Percentiles rank a stretch among this genome's conserved stretches.
Evolutionary conservation across 176 grass and related monocot species (phyloP).

Genomic region (Triticum turgidum): DNA sequence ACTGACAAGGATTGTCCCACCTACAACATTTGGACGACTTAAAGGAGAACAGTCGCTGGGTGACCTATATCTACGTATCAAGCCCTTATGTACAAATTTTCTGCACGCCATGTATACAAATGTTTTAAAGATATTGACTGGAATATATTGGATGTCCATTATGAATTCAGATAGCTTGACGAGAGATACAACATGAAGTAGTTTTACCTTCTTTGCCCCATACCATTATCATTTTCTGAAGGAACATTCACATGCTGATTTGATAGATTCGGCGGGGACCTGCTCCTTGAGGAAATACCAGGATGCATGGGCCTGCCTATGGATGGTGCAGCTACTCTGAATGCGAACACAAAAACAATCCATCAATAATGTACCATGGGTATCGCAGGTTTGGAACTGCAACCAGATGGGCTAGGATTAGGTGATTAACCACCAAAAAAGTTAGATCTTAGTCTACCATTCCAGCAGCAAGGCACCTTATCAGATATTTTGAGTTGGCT

Average conservation of each 20-base stretch:
- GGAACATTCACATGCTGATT: constrained; percentile 24
- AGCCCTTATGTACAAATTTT: not conserved
- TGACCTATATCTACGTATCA: constrained; percentile 1
- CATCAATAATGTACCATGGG: constrained; percentile 11
- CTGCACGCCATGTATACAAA: not conserved
- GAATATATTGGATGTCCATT: not conserved
- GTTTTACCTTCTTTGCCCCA: constrained; percentile 53
- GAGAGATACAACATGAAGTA: constrained; percentile 17
- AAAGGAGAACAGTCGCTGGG: constrained; percentile 6
- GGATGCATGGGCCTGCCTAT: constrained; percentile 17
- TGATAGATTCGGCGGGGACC: constrained; percentile 29
- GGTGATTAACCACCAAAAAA: not conserved
- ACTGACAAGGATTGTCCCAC: not conserved
- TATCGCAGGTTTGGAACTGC: constrained; percentile 11
- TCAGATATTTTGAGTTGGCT: not conserved
- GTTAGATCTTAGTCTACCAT: not conserved
- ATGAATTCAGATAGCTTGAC: constrained; percentile 15
- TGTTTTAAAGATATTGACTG: not conserved
- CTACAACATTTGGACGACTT: not conserved
- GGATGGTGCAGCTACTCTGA: constrained; percentile 30
- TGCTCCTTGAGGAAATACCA: constrained; percentile 38
- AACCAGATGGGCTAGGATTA: not conserved
- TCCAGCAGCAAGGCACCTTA: not conserved
- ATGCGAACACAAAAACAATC: not conserved
- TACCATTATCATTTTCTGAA: constrained; percentile 36